Base-by-base conservation (phyloP, 176 grass and related monocot species). In the Pontederia crassipes region DNA sequence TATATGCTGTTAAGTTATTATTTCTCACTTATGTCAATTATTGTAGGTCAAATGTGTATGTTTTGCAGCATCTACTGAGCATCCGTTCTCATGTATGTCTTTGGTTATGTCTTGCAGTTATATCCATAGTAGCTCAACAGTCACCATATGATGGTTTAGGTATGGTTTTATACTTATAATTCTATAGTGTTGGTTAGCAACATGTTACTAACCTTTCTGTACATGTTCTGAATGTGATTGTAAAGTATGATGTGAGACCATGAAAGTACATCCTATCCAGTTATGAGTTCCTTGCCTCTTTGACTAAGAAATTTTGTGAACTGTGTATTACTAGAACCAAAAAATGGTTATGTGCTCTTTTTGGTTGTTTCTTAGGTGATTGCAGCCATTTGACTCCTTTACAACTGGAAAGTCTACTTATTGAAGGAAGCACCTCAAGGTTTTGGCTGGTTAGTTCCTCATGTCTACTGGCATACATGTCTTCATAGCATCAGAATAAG, bases 331-430 rank as follows among this genome's bases (percentile, higher is more conserved):
- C 12, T 40, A 58, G 58, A 12, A 58, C 9, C 28, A 58, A 14
- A 17, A 48, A 10, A 67, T 47, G 13, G 1, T 2, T 4, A 17
- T 62, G 49, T 27, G 15, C 17, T 61, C 8, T 53, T 49, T 58
- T 45, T 77, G 7, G 54, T 17, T 26, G 10, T 66, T 54, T 55
- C 58, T 67, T 81, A 97, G 87, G 84, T 52, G 67, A 82, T 61
- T 89, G 79, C 57, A 88, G 67, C 68, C 81, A 85, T 68, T 82
- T 97, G 71, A 97, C 93, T 51, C 93, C 84, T 8, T 83, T 97
- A 74, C 87, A 97, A 79, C 67, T 97, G 49, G 87, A 92, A 78
- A 80, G 78, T 78, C 52, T 92, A 46, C 65, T 97, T 73, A 80
- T 81, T 49, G 93, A 97, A 85, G 87, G 83, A 48, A 83, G 74